Evolutionary conservation across 176 grass and related monocot species (phyloP), one percentile per base, ranked within the genome.

Genomic region (Luzula sylvatica): DNA sequence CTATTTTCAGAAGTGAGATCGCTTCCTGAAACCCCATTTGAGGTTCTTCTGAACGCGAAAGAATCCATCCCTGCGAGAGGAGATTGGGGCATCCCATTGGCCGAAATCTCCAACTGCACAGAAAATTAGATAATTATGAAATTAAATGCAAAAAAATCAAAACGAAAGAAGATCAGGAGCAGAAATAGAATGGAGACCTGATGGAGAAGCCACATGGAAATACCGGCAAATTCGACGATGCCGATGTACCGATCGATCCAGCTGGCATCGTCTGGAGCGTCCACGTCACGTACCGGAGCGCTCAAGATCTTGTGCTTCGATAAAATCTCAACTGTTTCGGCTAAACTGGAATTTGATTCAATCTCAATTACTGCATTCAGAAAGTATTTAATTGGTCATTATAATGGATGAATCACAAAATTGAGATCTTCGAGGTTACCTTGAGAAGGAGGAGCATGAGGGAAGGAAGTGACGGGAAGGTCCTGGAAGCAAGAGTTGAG

Each of bases 231-330:
- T 53, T 96, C 90, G 23, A 96, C 74, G 64, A 96, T 89, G 18
- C 84, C 81, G 11, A 96, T 88, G 54, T 96, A 96, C 68, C 76
- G 83, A 56, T 96, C 90, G 55, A 96, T 89, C 90, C 90, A 96
- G 63, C 67, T 96, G 43, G 84, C 84, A 61, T 96, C 84, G 69
- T 89, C 81, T 27, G 84, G 81, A 43, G 84, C 84, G 65, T 89
- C 71, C 5, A 89, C 81, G 14, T 89, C 81, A 60, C 81, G 77
- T 55, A 96, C 79, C 19, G 84, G 90, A 50, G 84, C 84, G 47
- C 90, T 86, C 78, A 96, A 71, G 30, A 89, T 86, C 73, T 88
- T 96, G 65, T 82, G 87, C 63, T 86, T 96, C n/a, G 90, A 96
- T 28, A 96, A 70, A 58, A 59, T 89, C 43, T 86, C 74, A 1